These are phyloP conservation scores for Pelargonium fulgidum DNA, from an alignment of 441 rosid species.

Conservation along the genomic window DNA sequence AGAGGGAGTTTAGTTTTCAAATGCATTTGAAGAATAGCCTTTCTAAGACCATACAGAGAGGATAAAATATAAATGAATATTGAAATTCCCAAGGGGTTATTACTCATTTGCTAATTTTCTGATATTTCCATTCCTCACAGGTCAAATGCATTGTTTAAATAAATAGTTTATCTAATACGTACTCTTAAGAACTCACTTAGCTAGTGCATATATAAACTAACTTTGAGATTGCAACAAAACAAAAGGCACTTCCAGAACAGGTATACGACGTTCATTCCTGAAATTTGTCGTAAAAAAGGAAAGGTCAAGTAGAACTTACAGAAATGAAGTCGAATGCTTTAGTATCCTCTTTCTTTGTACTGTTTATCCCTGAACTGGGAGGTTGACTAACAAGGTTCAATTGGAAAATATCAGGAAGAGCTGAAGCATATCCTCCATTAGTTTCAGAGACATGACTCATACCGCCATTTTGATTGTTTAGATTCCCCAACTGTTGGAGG, in stretches of 20 bases:
- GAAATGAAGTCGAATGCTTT: constrained; percentile 94
- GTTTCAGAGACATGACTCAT: constrained; percentile 30
- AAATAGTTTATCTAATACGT: neutral
- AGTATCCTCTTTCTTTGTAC: constrained; percentile 73
- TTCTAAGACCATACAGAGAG: no score
- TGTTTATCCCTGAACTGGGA: constrained; percentile 52
- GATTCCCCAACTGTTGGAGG: constrained; percentile 57
- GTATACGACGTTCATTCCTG: no score
- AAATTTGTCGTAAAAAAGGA: neutral
- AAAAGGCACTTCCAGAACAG: neutral
- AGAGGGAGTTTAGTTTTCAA: no score
- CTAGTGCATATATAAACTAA: no score
- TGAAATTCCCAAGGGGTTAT: no score
- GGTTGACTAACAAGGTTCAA: constrained; percentile 50
- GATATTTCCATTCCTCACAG: neutral
- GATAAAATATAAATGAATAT: no score
- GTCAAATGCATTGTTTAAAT: neutral
- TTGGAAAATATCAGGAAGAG: constrained; percentile 84
- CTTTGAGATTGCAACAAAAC: neutral
- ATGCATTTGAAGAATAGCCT: no score
- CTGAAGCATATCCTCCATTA: constrained; percentile 41
- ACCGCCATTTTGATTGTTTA: constrained; percentile 45
- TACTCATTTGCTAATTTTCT: neutral
- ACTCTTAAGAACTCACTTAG: neutral
- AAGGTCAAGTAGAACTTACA: constrained; percentile 43